Conservation (phyloP, 2,329 filamentous ascomycete species). For the Colletotrichum tofieldiae region DNA sequence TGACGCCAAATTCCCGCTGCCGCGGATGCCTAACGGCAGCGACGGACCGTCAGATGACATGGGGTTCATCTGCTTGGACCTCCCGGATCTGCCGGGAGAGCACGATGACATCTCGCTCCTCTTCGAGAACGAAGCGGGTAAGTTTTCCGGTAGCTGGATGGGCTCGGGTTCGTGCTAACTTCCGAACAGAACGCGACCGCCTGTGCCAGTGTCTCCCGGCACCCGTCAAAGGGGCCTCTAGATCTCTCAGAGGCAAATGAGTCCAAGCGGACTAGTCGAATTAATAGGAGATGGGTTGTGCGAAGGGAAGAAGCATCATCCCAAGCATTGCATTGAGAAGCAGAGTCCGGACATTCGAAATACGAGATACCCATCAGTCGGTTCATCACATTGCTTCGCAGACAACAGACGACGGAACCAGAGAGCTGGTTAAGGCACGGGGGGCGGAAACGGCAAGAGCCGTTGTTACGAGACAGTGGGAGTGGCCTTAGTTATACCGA, state of each 20-base stretch:
- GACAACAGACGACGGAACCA: slow-evolving; percentile 21
- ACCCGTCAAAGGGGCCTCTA: slow-evolving; percentile 65
- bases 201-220: slow-evolving; percentile 69
- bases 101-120: slow-evolving; percentile 91
- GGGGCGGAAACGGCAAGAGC: slow-evolving; percentile 6
- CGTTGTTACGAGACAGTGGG: slow-evolving; percentile 2
- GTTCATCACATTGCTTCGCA: slow-evolving; percentile 40
- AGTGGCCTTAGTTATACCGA: slow-evolving; percentile 22
- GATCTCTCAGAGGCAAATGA: slow-evolving; percentile 47
- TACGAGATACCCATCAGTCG: slow-evolving; percentile 41
- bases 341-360: slow-evolving; percentile 36
- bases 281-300: slow-evolving; percentile 12
- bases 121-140: slow-evolving; percentile 86
- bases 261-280: slow-evolving; percentile 15
- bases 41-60: slow-evolving; percentile 71
- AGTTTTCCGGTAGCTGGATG: slow-evolving; percentile 54
- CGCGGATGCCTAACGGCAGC: slow-evolving; percentile 70
- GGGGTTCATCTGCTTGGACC: slow-evolving; percentile 87
- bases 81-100: slow-evolving; percentile 90
- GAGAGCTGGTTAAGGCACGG: slow-evolving; percentile 12
- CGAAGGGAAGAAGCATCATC: slow-evolving; percentile 15
- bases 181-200: slow-evolving; percentile 66
- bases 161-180: slow-evolving; percentile 13
- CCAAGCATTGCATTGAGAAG: slow-evolving; percentile 34
- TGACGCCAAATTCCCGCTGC: slow-evolving; percentile 92